phyloP scores from a whole-genome alignment of 352 stramenopile genomes.

The Synura sp. region DNA sequence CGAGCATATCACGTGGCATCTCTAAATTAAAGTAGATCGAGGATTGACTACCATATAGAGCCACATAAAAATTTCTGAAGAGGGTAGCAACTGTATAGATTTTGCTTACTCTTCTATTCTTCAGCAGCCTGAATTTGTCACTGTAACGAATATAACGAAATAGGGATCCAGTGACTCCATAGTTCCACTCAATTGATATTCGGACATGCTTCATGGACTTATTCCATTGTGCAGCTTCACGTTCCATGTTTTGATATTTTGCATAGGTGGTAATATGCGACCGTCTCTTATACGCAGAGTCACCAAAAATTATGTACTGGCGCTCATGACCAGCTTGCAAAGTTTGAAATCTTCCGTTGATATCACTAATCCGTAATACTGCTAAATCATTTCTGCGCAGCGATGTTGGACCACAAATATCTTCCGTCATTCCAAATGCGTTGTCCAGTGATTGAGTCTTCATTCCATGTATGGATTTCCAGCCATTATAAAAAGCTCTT shows the following conservation, averaged over 20 bases:
- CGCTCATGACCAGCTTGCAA: not conserved
- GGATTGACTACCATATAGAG: constrained; percentile 1
- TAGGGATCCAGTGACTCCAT: not conserved
- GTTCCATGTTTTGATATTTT: not conserved
- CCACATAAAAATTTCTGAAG: constrained; percentile 22
- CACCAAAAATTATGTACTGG: constrained; percentile 9
- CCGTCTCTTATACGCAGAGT: not conserved
- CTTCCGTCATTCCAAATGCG: constrained; percentile 10
- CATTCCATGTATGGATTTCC: constrained; percentile 29
- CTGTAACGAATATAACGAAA: not conserved
- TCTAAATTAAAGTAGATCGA: constrained; percentile 23
- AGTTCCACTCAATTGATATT: constrained; percentile 42
- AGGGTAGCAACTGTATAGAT: constrained; percentile 26
- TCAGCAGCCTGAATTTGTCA: not conserved
- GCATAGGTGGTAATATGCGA: not conserved
- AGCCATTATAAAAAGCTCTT: constrained; percentile 33
- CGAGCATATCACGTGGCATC: not conserved
- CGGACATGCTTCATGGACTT: not conserved
- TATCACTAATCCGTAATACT: not conserved
- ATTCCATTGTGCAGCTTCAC: not conserved
- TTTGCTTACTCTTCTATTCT: not conserved
- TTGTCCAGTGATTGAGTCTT: constrained; percentile 32
- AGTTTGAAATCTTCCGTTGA: not conserved
- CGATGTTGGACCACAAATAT: constrained; percentile 10
- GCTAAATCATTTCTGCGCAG: not conserved